Evolutionary conservation across 176 grass and related monocot genomes (phyloP), one percentile per base, ranked within the genome.

Genomic region (Puccinellia tenuiflora): DNA sequence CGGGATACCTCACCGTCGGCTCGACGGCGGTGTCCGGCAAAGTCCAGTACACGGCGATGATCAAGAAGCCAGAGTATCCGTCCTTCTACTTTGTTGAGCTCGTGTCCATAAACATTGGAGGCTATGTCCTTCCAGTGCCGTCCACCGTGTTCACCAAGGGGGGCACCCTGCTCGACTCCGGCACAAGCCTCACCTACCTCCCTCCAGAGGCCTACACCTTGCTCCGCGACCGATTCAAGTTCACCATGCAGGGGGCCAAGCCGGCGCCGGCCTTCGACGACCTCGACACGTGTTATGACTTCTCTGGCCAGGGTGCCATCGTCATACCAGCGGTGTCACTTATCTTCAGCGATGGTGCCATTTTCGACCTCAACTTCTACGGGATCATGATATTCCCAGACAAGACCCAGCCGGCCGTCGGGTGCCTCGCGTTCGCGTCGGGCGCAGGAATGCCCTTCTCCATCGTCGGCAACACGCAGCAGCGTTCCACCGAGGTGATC

Each of bases 201-300:
- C 94, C 94, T 0, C 2, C 31, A 69, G 2, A 75, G 52, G 92
- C 92, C 21, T 94, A 94, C 90, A 21, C 7, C 1, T 17, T 68
- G 46, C 90, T 97, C 22, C 76, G 91, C 7, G 47, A 64, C 75
- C 9, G 45, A 7, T 97, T 97, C 51, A 78, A 22, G 75, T 9
- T 80, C 56, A 60, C 51, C 59, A 97, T 97, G 94, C 45, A 65
- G 78, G 74, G 40, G 85, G 87, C 94, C 72, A 56, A 52, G 79
- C 84, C 79, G 22, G 91, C 89, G 26, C 87, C 79, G 45, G 45
- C 73, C 4, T 13, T 35, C 9, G 79, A 42, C 5, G 25, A 70
- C 30, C 78, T 97, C 14, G 92, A 97, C 62, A 92, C 92, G 0
- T 97, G 94, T 81, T 97, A 87, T 42, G 51, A 97, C 83, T 94